These are phyloP conservation scores for Kitagawia praeruptora DNA, from an alignment of 129 eudicot genomes.

Conservation along the genomic window DNA sequence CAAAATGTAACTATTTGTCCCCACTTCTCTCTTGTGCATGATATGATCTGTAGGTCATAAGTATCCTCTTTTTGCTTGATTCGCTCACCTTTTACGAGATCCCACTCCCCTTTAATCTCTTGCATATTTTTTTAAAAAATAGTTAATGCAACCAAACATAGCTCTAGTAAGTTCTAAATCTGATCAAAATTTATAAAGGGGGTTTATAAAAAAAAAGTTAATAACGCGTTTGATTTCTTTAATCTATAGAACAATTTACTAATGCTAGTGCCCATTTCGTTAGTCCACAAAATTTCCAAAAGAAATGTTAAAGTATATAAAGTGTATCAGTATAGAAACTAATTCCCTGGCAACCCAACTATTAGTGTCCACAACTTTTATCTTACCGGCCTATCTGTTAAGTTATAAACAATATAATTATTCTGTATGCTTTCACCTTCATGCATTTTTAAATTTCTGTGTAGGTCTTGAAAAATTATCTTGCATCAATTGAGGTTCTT, in stretches of 20 bases:
- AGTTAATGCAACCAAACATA: background rate
- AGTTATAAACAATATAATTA: background rate
- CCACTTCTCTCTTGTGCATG: background rate
- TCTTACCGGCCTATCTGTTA: background rate
- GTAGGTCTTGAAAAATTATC: background rate
- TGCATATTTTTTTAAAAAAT: too few relatives aligned
- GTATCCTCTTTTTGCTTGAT: background rate
- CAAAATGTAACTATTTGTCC: background rate
- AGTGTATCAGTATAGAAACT: constrained; percentile 18
- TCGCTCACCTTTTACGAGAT: too few relatives aligned
- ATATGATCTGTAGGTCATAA: background rate
- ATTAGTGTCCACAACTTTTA: background rate
- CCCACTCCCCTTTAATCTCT: too few relatives aligned
- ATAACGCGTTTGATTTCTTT: background rate
- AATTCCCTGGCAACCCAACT: constrained; percentile 6
- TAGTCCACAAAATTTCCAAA: constrained; percentile 51
- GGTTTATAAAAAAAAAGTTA: background rate
- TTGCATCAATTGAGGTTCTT: background rate
- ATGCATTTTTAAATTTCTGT: background rate
- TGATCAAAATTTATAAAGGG: background rate
- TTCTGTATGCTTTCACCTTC: background rate
- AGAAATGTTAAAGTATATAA: constrained; percentile 37
- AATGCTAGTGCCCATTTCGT: constrained; percentile 58
- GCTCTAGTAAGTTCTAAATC: background rate
- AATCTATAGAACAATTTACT: constrained; percentile 38